Evolutionary conservation across 805 yeast species (phyloP), one percentile per base, ranked within the genome.

Genomic region (Teunomyces barrocoloradensis): DNA sequence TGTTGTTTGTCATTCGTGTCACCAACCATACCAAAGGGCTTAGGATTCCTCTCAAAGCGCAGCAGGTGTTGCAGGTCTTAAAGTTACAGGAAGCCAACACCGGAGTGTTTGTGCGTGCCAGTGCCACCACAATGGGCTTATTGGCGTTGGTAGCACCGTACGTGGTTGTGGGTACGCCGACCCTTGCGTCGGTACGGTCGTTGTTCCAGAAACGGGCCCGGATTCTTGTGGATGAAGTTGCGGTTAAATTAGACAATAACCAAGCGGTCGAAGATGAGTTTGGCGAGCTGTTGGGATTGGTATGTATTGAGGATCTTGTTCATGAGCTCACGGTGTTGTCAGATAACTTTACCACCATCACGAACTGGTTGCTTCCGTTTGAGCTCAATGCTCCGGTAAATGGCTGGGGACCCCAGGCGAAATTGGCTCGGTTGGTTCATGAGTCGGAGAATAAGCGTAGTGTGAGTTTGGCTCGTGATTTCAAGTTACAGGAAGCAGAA

Each of bases 291-390:
- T 69, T 73, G 46, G 90, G 92, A 25, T 71, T 85, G 50, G 81
- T 87, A 53, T 87, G 95, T 79, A 78, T 85, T 15, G 94, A 87
- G 70, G 95, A 87, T 67, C 74, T 87, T 47, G 79, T 87, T 46
- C 89, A 84, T 60, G 92, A 87, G 67, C 74, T 87, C 45, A 74
- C 72, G 17, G 64, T 82, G 13, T 58, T 85, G 55, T 87, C 89
- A 15, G 88, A 81, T 21, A 69, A 77, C 51, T 87, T 87, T 72
- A 80, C 82, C 56, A 66, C 66, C 25, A 80, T 82, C 48, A 72
- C 78, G 50, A 72, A 74, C 56, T 87, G 89, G 75, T 63, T 87
- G 57, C 74, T 78, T 49, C 94, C 95, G 33, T 86, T 87, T 71
- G 72, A 77, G 57, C 73, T 87, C 58, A 83, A 77, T 52, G 75